phyloP scores from a whole-genome alignment of 1,284 basidiomycete genomes.

The Phellopilus nigrolimitatus region DNA sequence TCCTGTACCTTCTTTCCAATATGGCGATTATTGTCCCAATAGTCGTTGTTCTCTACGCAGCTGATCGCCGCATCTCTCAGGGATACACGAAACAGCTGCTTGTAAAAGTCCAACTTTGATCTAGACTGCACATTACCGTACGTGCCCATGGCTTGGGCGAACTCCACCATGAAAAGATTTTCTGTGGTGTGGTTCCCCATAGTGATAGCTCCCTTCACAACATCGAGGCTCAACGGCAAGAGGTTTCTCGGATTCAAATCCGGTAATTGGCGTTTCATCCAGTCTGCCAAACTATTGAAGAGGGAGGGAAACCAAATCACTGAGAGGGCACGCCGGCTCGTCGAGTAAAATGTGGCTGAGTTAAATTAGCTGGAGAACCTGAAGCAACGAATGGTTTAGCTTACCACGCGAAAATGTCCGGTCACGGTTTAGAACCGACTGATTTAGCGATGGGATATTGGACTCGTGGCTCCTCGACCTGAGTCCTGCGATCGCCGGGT shows the following conservation, averaged over 20 bases:
- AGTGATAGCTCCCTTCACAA: slow-evolving; percentile 71
- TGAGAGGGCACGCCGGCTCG: slow-evolving; percentile 29
- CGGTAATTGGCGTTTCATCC: slow-evolving; percentile 59
- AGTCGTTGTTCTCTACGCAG: slow-evolving; percentile 74
- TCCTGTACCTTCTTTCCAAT: slow-evolving; percentile 63
- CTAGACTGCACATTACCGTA: slow-evolving; percentile 75
- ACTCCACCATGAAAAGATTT: slow-evolving; percentile 75
- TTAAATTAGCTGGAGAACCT: slow-evolving; percentile 21
- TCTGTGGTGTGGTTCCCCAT: slow-evolving; percentile 83
- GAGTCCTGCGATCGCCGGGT: slow-evolving; percentile 22
- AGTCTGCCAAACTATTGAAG: slow-evolving; percentile 41
- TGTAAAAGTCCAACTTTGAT: slow-evolving; percentile 77
- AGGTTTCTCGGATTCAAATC: slow-evolving; percentile 72
- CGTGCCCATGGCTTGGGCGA: slow-evolving; percentile 66
- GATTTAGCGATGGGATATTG: slow-evolving; percentile 1
- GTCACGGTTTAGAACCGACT: not conserved
- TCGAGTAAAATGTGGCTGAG: slow-evolving; percentile 27
- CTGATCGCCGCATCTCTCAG: slow-evolving; percentile 64
- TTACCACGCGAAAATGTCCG: not conserved
- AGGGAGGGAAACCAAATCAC: slow-evolving; percentile 38
- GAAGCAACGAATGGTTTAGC: not conserved
- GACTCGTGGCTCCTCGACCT: slow-evolving; percentile 14
- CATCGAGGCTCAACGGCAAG: slow-evolving; percentile 73
- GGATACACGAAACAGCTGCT: slow-evolving; percentile 67
- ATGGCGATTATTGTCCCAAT: slow-evolving; percentile 57